Conservation (phyloP, 305 asterid genomes). For the Fraxinus sp. region DNA sequence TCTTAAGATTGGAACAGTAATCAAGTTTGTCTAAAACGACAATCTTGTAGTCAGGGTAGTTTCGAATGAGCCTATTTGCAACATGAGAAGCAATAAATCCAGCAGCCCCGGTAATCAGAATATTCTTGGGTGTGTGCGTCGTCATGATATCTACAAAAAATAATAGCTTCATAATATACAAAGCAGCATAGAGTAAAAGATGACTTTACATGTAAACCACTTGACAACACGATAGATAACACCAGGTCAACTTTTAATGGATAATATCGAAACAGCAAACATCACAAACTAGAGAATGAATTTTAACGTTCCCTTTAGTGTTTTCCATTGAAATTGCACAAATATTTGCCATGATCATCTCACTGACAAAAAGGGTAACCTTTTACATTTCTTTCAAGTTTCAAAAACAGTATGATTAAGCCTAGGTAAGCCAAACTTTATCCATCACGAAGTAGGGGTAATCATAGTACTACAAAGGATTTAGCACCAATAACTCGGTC, state of each 20-base stretch:
- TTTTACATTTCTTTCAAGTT: not conserved
- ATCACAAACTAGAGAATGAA: not conserved
- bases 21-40: constrained; percentile 89
- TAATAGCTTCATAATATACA: not conserved
- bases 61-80: constrained; percentile 71
- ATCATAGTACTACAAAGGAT: not conserved
- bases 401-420: constrained; percentile 1
- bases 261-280: not conserved
- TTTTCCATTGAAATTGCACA: not conserved
- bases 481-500: constrained; percentile 14
- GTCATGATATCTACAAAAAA: constrained; percentile 47
- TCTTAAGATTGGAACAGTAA: constrained; percentile 76
- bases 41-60: constrained; percentile 68
- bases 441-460: not conserved
- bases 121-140: constrained; percentile 62
- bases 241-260: not conserved
- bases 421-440: not conserved
- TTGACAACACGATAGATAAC: not conserved
- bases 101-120: constrained; percentile 89
- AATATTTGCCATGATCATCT: not conserved
- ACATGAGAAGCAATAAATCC: constrained; percentile 91
- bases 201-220: not conserved
- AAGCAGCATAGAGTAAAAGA: not conserved
- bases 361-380: not conserved
- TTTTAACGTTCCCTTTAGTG: not conserved